Base-by-base conservation (phyloP, 176 grass and related monocot species). In the Thinopyrum elongatum region DNA sequence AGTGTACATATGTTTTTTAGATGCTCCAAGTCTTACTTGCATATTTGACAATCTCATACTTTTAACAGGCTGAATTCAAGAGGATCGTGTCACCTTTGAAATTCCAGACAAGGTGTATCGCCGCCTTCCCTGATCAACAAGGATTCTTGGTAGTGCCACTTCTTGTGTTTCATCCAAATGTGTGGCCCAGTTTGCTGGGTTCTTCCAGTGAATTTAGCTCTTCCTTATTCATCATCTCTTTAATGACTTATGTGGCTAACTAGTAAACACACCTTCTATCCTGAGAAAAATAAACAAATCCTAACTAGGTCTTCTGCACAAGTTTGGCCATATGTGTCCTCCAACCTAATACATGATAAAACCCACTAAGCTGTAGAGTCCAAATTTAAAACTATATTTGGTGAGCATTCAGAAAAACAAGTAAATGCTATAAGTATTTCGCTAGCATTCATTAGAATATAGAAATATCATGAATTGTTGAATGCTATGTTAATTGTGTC, bases 91-190 rank as follows among this genome's bases (percentile, higher is more conserved):
- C 91, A 82, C 93, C 93, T 88, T 86, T 98, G 69, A 98, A 95
- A 85, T 93, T 88, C 71, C 93, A 98, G 70, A 95, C 93, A 83
- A 90, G 96, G 81, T 92, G 96, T 62, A 86, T 95, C 70, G 90
- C 96, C 29, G 93, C 93, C 67, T 98, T 98, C 92, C 96, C 96
- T 89, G 96, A 98, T 90, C 96, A 98, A 89, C 90, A 95, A 92
- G 96, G 90, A 7, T 98, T 98, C 92, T 84, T 98, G 96, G 96
- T 95, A 98, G 91, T 75, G 51, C 46, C 66, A 38, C 19, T 17
- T 74, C 68, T 80, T 53, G 13, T 38, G 27, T 64, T 78, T 83
- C 8, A 46, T 73, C 17, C 26, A 53, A 75, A 80, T 47, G 26
- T 30, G 36, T 63, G 60, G 59, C 47, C 79, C 42, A 33, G 28